Conservation (phyloP, 2,329 filamentous ascomycete genomes). For the Fusarium sterilihyphosum region DNA sequence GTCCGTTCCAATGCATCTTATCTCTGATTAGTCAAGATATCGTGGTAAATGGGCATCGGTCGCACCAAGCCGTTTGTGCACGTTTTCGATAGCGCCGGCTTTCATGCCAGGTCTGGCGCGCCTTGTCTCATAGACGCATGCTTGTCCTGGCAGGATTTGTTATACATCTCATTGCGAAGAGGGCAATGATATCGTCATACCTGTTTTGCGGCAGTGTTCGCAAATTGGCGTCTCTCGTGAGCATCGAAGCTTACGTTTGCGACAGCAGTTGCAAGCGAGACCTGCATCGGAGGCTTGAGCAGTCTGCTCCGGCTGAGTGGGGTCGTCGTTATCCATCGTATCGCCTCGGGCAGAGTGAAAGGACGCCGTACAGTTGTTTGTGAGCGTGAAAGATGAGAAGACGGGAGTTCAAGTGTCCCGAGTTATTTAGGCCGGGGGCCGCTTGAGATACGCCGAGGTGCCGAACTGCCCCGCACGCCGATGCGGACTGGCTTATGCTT, state of each 20-base stretch:
- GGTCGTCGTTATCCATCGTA: background rate
- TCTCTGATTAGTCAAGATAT: background rate
- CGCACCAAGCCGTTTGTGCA: conserved; percentile 46
- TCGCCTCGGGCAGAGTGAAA: background rate
- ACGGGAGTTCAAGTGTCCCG: background rate
- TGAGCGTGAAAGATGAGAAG: background rate
- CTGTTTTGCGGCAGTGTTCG: conserved; percentile 24
- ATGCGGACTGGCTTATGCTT: background rate
- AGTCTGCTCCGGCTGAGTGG: background rate
- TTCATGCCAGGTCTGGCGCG: conserved; percentile 51
- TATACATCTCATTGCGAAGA: background rate
- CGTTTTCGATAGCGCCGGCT: conserved; percentile 49
- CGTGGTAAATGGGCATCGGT: no score
- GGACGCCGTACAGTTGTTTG: background rate
- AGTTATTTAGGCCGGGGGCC: background rate
- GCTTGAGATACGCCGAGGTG: background rate
- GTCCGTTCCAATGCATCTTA: conserved; percentile 23
- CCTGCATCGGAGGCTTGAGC: conserved; percentile 1
- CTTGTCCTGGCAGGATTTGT: background rate
- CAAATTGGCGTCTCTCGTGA: conserved; percentile 30
- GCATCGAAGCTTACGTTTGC: conserved; percentile 30
- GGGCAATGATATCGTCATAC: background rate
- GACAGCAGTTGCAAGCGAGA: conserved; percentile 27
- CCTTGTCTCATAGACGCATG: conserved; percentile 33
- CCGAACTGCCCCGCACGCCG: background rate